These are phyloP conservation scores for Yueomyces sp. DNA, from an alignment of 1,139 yeast species.

Conservation along the genomic window DNA sequence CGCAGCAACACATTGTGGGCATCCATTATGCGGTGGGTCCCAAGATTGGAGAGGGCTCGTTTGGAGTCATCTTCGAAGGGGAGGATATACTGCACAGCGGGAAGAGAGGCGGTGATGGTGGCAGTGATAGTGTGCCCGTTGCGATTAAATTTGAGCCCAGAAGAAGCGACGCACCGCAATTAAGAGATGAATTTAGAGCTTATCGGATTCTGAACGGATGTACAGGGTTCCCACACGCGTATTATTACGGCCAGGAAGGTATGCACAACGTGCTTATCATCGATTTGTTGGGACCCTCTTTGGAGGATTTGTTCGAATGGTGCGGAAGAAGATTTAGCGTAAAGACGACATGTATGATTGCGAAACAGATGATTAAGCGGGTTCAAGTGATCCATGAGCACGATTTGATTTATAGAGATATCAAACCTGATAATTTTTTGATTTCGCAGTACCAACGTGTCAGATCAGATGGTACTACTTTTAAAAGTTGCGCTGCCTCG, in stretches of 20 bases:
- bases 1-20: constrained; percentile 37
- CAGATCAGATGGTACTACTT: constrained; percentile 6
- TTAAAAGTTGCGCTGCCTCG: constrained; percentile 14
- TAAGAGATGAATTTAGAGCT: constrained; percentile 89
- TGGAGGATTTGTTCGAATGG: constrained; percentile 96
- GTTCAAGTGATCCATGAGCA: constrained; percentile 83
- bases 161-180: constrained; percentile 94
- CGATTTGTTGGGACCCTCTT: constrained; percentile 86
- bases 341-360: constrained; percentile 82
- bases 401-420: constrained; percentile 84
- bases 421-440: constrained; percentile 89
- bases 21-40: constrained; percentile 90
- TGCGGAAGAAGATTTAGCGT: constrained; percentile 83
- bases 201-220: constrained; percentile 75
- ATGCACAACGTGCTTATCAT: constrained; percentile 86
- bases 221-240: constrained; percentile 85
- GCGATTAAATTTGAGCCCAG: constrained; percentile 76
- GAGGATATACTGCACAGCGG: constrained; percentile 46
- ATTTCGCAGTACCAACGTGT: constrained; percentile 30
- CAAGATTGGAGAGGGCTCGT: constrained; percentile 96
- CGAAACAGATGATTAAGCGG: constrained; percentile 81
- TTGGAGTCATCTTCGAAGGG: constrained; percentile 95
- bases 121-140: constrained; percentile 38
- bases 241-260: constrained; percentile 96
- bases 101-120: neutral